Conservation (phyloP, 2,329 filamentous ascomycete genomes). For the Aspergillus sp. region DNA sequence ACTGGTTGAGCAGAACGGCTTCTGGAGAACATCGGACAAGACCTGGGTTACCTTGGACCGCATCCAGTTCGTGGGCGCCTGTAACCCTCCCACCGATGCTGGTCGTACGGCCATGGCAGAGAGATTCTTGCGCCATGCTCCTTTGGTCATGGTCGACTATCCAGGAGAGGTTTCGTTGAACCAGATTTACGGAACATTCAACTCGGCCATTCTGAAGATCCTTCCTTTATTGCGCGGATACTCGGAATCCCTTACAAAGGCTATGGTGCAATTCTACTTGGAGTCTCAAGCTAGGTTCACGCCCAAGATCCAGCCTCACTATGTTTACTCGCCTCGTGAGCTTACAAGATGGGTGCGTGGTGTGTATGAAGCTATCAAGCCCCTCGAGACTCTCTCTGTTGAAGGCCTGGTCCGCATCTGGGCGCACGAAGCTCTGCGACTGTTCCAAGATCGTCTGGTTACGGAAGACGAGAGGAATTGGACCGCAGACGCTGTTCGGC, state of each 20-base stretch:
- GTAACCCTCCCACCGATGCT: slow-evolving; percentile 96
- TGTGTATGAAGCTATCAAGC: slow-evolving; percentile 93
- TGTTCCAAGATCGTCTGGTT: slow-evolving; percentile 97
- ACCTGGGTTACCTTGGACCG: slow-evolving; percentile 96
- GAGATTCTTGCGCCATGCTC: slow-evolving; percentile 91
- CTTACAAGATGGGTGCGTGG: slow-evolving; percentile 96
- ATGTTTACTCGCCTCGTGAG: slow-evolving; percentile 98
- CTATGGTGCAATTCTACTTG: slow-evolving; percentile 96
- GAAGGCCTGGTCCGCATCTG: slow-evolving; percentile 96
- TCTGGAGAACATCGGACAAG: slow-evolving; percentile 97
- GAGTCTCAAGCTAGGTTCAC: slow-evolving; percentile 95
- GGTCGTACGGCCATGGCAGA: slow-evolving; percentile 92
- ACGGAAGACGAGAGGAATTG: slow-evolving; percentile 91
- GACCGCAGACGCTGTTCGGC: slow-evolving; percentile 85
- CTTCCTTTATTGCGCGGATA: slow-evolving; percentile 94
- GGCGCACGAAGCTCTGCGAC: slow-evolving; percentile 92
- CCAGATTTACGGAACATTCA: slow-evolving; percentile 99
- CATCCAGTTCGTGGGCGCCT: slow-evolving; percentile 98
- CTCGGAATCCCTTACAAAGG: slow-evolving; percentile 87
- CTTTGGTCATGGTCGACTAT: slow-evolving; percentile 99
- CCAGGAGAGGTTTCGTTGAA: slow-evolving; percentile 90
- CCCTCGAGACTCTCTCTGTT: slow-evolving; percentile 80
- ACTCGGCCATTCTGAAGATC: slow-evolving; percentile 92
- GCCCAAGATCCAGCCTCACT: slow-evolving; percentile 94
- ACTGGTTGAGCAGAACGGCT: slow-evolving; percentile 97